These are phyloP conservation scores for Dactylonectria estremocensis DNA, from an alignment of 2,329 filamentous ascomycete species.

Conservation along the genomic window DNA sequence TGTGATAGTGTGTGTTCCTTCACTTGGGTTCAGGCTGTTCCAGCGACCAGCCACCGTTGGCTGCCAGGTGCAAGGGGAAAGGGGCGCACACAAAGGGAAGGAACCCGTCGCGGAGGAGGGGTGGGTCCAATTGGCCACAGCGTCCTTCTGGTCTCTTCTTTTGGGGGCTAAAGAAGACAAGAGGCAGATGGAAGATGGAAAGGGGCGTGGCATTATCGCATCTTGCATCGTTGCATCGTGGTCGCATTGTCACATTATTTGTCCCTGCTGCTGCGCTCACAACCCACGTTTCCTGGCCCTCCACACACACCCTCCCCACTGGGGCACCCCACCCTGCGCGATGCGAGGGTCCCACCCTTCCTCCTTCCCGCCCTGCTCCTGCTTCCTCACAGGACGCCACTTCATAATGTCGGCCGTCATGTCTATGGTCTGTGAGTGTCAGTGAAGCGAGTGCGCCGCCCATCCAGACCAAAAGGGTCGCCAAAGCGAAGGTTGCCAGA, in stretches of 20 bases:
- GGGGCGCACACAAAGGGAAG: constrained; percentile 4
- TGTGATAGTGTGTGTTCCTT: constrained; percentile 12
- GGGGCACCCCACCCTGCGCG: not conserved
- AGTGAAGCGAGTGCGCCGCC: constrained; percentile 6
- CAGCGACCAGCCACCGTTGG: constrained; percentile 26
- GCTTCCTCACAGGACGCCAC: constrained; percentile 27
- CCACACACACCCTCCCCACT: constrained; percentile 1
- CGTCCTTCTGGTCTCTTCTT: constrained; percentile 10
- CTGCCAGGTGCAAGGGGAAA: constrained; percentile 41
- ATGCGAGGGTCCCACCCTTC: constrained; percentile 5
- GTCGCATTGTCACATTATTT: constrained; percentile 28
- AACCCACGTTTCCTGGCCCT: constrained; percentile 25
- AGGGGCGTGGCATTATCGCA: constrained; percentile 23
- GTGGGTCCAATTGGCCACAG: not conserved
- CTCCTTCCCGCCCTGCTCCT: constrained; percentile 19
- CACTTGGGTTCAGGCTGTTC: constrained; percentile 38
- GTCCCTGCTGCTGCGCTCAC: constrained; percentile 22
- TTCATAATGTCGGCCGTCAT: constrained; percentile 19
- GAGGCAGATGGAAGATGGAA: not conserved
- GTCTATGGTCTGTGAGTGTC: not conserved
- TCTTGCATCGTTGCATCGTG: constrained; percentile 28
- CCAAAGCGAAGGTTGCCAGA: constrained; percentile 8
- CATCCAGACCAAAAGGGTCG: not conserved
- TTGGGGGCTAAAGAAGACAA: constrained; percentile 5
- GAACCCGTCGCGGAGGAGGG: constrained; percentile 7